Evolutionary conservation across 768 basidiomycete species (phyloP).

Genomic region (Roridomyces roridus): DNA sequence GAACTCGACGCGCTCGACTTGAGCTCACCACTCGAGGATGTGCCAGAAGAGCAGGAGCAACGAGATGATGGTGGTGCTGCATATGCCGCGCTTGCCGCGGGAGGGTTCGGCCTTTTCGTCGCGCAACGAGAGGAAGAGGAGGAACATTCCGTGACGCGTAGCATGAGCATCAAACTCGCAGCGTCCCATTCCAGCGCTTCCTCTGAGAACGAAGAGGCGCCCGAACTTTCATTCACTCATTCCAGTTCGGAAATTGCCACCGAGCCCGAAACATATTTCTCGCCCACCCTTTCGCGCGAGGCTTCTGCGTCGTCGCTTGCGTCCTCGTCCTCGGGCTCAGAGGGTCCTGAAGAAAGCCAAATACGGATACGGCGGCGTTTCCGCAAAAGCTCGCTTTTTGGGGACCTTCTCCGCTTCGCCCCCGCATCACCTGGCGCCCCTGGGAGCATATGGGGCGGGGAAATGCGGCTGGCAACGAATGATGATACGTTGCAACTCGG

Average conservation of each 20-base stretch:
- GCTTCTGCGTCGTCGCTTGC: slow-evolving; percentile 37
- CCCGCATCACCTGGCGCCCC: slow-evolving; percentile 9
- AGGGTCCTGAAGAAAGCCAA: neutral
- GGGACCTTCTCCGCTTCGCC: slow-evolving; percentile 17
- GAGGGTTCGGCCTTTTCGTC: too few relatives aligned
- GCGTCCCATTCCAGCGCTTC: too few relatives aligned
- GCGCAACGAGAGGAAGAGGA: too few relatives aligned
- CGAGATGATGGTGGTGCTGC: too few relatives aligned
- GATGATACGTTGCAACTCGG: neutral
- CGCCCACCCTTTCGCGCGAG: slow-evolving; percentile 48
- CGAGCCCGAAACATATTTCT: slow-evolving; percentile 36
- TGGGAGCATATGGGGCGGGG: neutral
- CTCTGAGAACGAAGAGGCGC: slow-evolving; percentile 5
- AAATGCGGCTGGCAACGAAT: neutral
- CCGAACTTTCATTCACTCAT: slow-evolving; percentile 40
- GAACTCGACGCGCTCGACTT: too few relatives aligned
- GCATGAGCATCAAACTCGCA: too few relatives aligned
- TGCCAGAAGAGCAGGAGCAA: too few relatives aligned
- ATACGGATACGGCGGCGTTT: slow-evolving; percentile 1
- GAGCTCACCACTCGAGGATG: too few relatives aligned
- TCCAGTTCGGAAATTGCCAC: slow-evolving; percentile 7
- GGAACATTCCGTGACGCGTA: too few relatives aligned
- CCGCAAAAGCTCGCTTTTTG: slow-evolving; percentile 20
- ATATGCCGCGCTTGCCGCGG: too few relatives aligned
- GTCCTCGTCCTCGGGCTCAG: slow-evolving; percentile 33